Evolutionary conservation across 2,329 filamentous ascomycete species (phyloP).

Genomic region (Stenocarpella maydis): DNA sequence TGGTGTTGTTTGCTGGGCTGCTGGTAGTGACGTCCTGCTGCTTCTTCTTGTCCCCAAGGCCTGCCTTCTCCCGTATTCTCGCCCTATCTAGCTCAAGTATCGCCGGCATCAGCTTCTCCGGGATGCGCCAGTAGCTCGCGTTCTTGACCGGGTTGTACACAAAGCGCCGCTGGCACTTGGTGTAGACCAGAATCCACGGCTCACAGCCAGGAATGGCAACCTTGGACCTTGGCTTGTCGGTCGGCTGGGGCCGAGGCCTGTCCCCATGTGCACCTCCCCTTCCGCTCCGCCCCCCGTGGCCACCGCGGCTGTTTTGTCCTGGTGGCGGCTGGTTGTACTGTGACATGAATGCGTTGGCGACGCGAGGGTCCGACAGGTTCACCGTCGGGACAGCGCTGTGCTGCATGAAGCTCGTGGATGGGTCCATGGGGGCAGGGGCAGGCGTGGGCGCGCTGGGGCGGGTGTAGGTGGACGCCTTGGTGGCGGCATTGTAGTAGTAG

Average conservation of each 20-base stretch:
- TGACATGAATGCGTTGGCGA: conserved; percentile 69
- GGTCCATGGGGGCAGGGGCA: conserved; percentile 39
- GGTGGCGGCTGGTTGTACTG: conserved; percentile 55
- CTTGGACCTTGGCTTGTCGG: conserved; percentile 83
- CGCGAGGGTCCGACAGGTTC: conserved; percentile 61
- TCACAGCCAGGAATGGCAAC: conserved; percentile 80
- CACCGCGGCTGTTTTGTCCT: conserved; percentile 48
- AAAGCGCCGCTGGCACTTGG: conserved; percentile 87
- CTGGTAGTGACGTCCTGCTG: conserved; percentile 17
- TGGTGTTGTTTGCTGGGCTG: conserved; percentile 20
- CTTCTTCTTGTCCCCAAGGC: conserved; percentile 38
- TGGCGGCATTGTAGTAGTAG: conserved; percentile 87
- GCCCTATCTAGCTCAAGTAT: conserved; percentile 78
- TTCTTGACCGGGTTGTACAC: conserved; percentile 88
- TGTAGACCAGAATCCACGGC: conserved; percentile 93
- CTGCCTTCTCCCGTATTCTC: conserved; percentile 67
- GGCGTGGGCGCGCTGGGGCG: conserved; percentile 63
- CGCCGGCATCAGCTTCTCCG: conserved; percentile 82
- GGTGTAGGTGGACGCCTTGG: conserved; percentile 87
- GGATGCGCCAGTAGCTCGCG: conserved; percentile 94
- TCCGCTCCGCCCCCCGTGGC: conserved; percentile 39
- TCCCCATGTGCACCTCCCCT: conserved; percentile 60
- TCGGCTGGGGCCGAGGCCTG: conserved; percentile 71
- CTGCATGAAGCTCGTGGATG: conserved; percentile 51
- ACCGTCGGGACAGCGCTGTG: conserved; percentile 49